phyloP scores from a whole-genome alignment of 768 basidiomycete species.

The Gelatoporia subvermispora region DNA sequence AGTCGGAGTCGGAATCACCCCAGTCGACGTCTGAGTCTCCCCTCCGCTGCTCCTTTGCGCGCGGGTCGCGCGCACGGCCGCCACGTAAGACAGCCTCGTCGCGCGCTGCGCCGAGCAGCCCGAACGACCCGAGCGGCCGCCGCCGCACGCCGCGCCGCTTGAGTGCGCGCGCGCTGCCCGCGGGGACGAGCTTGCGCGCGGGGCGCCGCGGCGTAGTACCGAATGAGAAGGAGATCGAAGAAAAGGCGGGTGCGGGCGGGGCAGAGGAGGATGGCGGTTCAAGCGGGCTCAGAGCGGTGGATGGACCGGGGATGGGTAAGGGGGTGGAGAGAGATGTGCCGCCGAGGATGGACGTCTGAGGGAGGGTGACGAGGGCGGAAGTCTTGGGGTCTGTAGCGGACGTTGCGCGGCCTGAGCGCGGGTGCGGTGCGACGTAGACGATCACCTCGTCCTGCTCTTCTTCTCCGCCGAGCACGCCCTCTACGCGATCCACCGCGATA shows the following conservation, averaged over 20 bases:
- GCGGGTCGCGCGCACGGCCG: constrained; percentile 31
- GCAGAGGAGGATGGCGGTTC: background rate
- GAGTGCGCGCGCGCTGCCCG: constrained; percentile 23
- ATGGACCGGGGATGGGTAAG: background rate
- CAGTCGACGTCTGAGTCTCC: constrained; percentile 70
- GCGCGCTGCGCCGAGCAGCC: constrained; percentile 48
- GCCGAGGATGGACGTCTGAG: constrained; percentile 23
- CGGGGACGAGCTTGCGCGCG: constrained; percentile 27
- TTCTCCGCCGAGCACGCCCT: constrained; percentile 9
- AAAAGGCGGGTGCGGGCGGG: background rate
- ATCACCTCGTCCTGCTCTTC: constrained; percentile 54
- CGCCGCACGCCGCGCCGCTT: constrained; percentile 20
- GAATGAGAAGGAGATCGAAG: constrained; percentile 32
- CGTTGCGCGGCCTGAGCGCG: constrained; percentile 30
- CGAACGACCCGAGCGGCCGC: constrained; percentile 30
- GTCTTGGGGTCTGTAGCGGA: constrained; percentile 1
- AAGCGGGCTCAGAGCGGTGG: background rate
- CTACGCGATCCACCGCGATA: constrained; percentile 5
- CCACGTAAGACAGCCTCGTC: constrained; percentile 46
- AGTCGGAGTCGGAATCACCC: constrained; percentile 36
- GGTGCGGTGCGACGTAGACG: constrained; percentile 75
- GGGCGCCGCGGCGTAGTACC: constrained; percentile 23
- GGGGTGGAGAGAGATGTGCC: constrained; percentile 10
- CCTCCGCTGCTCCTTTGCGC: constrained; percentile 46
- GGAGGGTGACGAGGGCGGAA: constrained; percentile 1